Base-by-base conservation (phyloP, 2,329 filamentous ascomycete species). In the Exophiala lecanii-corni region DNA sequence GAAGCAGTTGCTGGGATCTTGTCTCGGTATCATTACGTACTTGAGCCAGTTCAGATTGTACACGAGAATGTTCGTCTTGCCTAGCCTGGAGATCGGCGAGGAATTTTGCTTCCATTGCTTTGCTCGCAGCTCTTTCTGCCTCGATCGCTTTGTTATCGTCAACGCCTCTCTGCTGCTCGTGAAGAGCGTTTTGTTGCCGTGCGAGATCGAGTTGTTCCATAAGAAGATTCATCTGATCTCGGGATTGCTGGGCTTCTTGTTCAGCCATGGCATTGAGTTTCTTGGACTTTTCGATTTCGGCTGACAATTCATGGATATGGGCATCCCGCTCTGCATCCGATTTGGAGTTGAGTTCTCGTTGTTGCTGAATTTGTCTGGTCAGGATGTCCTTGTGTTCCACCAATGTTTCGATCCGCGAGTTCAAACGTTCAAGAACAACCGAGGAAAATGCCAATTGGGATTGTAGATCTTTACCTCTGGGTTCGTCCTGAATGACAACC, bases 281-380 rank as follows among this genome's bases (percentile, higher is more conserved):
- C 55, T 84, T 82, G 57, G 82, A 79, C 48, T 82, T 75, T 15
- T 78, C 73, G 53, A 73, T 51, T 52, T 74, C 63, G 43, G 68
- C 65, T 6, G 63, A 65, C 39, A 74, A 53, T 23, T 71, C 64
- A 19, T 62, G 62, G 28, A 73, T 67, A 45, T 71, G 66, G 13
- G 66, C 64, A 53, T 74, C 71, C 36, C 74, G 70, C 53, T 76
- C 65, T 10, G 70, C 72, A 55, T 94, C 88, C 1, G 87, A 89
- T 59, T 89, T 89, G 68, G 76, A 89, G 66, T 94, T 94, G 44
- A 96, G 76, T 59, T 94, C 88, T 45, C 89, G 84, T 66, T 97
- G 91, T 62, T 97, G 89, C 67, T 94, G 91, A 58, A 96, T 91
- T 62, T 97, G 89, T 32, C 89, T 81, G 58, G 91, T 84, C 6